These are phyloP conservation scores for Mycena pura DNA, from an alignment of 768 basidiomycete genomes.

Conservation along the genomic window DNA sequence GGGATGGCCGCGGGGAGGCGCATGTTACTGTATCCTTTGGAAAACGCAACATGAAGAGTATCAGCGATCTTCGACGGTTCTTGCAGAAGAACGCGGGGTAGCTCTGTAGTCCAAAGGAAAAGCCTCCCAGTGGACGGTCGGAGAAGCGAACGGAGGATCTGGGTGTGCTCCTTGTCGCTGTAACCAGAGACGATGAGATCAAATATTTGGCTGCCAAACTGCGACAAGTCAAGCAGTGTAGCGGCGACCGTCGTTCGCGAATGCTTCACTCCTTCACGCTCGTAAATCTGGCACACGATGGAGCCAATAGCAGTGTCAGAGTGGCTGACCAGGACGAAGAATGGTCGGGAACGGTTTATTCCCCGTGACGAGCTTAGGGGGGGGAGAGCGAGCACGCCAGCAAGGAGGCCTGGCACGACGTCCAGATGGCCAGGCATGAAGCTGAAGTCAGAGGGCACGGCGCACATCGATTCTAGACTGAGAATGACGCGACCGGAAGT, in stretches of 20 bases:
- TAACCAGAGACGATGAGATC: constrained; percentile 2
- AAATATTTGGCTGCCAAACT: neutral
- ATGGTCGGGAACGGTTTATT: neutral
- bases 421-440: neutral
- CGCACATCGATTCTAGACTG: neutral
- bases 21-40: neutral
- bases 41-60: neutral
- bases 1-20: no score
- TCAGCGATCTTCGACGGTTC: neutral
- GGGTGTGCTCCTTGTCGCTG: neutral
- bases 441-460: neutral
- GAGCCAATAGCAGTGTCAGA: constrained; percentile 10
- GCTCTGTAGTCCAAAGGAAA: neutral
- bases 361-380: neutral
- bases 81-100: neutral
- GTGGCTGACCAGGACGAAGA: neutral
- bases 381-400: neutral
- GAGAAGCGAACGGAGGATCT: neutral
- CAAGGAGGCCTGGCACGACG: neutral
- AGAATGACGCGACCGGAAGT: neutral
- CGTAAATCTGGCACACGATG: neutral
- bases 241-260: neutral
- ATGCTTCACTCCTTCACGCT: neutral
- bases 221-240: neutral
- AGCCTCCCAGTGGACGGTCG: neutral